These are phyloP conservation scores for Exophiala dermatitidis DNA, from an alignment of 2,329 filamentous ascomycete genomes.

Conservation along the genomic window DNA sequence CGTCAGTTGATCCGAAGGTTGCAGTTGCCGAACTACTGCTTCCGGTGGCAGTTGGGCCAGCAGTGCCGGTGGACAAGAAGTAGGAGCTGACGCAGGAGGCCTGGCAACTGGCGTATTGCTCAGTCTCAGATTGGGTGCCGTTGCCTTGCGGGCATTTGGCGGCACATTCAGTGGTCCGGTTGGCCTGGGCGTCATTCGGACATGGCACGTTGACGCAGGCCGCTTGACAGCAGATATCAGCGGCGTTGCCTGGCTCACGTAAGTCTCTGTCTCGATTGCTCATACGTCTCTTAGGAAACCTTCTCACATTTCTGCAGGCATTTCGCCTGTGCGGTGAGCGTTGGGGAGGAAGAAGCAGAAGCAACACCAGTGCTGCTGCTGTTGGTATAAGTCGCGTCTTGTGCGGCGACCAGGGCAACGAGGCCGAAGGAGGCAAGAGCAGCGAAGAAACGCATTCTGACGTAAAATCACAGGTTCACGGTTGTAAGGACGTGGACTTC, in stretches of 20 bases:
- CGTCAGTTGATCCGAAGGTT: slow-evolving; percentile 19
- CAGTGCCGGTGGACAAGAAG: slow-evolving; percentile 38
- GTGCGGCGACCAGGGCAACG: slow-evolving; percentile 39
- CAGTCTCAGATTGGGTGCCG: slow-evolving; percentile 41
- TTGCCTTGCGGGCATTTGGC: slow-evolving; percentile 48
- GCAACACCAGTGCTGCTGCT: slow-evolving; percentile 26
- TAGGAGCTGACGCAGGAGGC: slow-evolving; percentile 44
- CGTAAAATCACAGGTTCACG: background rate
- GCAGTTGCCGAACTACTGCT: slow-evolving; percentile 24
- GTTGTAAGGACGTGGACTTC: background rate
- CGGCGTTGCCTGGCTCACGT: slow-evolving; percentile 32
- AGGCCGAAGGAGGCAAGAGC: slow-evolving; percentile 33
- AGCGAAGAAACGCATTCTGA: slow-evolving; percentile 25
- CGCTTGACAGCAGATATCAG: slow-evolving; percentile 47
- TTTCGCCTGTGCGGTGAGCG: slow-evolving; percentile 31
- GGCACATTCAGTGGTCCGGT: slow-evolving; percentile 47
- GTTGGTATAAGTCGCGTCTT: slow-evolving; percentile 7
- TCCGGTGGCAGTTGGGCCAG: slow-evolving; percentile 26
- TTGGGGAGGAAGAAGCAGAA: slow-evolving; percentile 31
- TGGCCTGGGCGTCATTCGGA: slow-evolving; percentile 44
- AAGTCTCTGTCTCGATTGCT: background rate
- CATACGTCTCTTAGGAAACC: background rate
- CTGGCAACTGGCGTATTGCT: slow-evolving; percentile 44
- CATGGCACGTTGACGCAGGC: slow-evolving; percentile 47
- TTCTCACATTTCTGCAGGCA: slow-evolving; percentile 36